Percentiles rank a stretch among this genome's conserved stretches.
These are phyloP conservation scores for Diplogelasinospora grovesii DNA, from an alignment of 495 filamentous ascomycete genomes.

Conservation along the genomic window DNA sequence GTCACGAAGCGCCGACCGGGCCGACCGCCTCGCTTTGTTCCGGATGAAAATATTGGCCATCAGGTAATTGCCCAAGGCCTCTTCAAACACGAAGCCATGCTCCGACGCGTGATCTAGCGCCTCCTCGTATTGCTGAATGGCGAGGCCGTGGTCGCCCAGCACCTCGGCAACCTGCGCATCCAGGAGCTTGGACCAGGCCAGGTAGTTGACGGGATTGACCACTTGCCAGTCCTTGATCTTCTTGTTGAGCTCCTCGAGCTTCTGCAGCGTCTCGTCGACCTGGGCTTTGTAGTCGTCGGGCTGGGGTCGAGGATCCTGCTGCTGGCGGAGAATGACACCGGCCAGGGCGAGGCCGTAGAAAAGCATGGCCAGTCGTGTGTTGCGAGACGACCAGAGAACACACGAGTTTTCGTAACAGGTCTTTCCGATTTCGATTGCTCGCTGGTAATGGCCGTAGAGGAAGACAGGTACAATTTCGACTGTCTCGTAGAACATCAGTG, in stretches of 20 bases:
- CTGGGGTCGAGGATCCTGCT: slow-evolving; percentile 42
- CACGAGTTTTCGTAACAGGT: slow-evolving; percentile 51
- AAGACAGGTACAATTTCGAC: slow-evolving; percentile 66
- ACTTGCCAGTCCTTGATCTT: slow-evolving; percentile 62
- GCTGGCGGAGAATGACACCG: slow-evolving; percentile 55
- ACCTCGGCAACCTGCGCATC: slow-evolving; percentile 68
- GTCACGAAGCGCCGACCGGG: slow-evolving; percentile 63
- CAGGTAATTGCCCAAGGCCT: slow-evolving; percentile 73
- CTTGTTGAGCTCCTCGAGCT: slow-evolving; percentile 47
- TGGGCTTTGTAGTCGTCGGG: slow-evolving; percentile 45
- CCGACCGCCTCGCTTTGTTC: slow-evolving; percentile 63
- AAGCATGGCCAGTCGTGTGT: slow-evolving; percentile 56
- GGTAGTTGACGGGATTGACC: slow-evolving; percentile 72
- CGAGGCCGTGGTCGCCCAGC: slow-evolving; percentile 50
- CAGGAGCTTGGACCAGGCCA: slow-evolving; percentile 66
- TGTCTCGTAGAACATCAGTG: slow-evolving; percentile 65
- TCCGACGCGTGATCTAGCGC: slow-evolving; percentile 75
- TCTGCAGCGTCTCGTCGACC: slow-evolving; percentile 47
- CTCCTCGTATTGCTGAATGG: slow-evolving; percentile 64
- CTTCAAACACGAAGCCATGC: slow-evolving; percentile 70
- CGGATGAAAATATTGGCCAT: slow-evolving; percentile 69
- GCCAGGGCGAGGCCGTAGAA: slow-evolving; percentile 64
- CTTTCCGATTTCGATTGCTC: slow-evolving; percentile 61
- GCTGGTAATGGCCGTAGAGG: slow-evolving; percentile 66
- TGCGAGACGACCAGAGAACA: slow-evolving; percentile 67